These are phyloP conservation scores for Boletus patriciae DNA, from an alignment of 768 basidiomycete genomes.

Conservation along the genomic window DNA sequence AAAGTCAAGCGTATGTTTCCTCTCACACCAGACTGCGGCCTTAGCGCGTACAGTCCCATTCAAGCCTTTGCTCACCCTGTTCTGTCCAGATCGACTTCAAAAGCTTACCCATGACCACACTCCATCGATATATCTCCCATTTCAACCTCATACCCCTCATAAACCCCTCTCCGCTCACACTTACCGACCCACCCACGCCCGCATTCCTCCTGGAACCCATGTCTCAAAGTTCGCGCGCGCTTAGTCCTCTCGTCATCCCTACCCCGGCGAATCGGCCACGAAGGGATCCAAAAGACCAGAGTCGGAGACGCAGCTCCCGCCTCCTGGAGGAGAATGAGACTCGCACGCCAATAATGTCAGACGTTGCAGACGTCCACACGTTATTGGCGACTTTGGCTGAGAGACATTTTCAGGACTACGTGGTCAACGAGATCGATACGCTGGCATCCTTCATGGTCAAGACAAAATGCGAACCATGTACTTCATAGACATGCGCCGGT, in stretches of 20 bases:
- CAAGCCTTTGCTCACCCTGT: slow-evolving; percentile 10
- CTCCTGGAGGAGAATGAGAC: slow-evolving; percentile 60
- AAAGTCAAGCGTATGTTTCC: slow-evolving; percentile 31
- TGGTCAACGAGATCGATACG: slow-evolving; percentile 74
- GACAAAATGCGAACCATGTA: slow-evolving; percentile 47
- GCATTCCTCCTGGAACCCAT: slow-evolving; percentile 53
- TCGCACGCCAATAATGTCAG: slow-evolving; percentile 68
- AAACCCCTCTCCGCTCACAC: slow-evolving; percentile 65
- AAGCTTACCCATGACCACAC: slow-evolving; percentile 59
- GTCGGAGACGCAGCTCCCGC: slow-evolving; percentile 68
- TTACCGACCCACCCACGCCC: slow-evolving; percentile 71
- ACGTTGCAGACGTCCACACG: slow-evolving; percentile 64
- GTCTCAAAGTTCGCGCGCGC: slow-evolving; percentile 46
- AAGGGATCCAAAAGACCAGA: slow-evolving; percentile 61
- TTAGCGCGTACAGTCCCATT: not conserved
- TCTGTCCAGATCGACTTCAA: slow-evolving; percentile 68
- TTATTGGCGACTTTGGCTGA: slow-evolving; percentile 71
- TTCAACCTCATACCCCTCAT: slow-evolving; percentile 71
- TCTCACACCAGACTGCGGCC: not conserved
- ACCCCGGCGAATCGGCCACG: slow-evolving; percentile 74
- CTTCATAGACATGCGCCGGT: slow-evolving; percentile 18
- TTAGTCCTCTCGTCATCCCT: slow-evolving; percentile 45
- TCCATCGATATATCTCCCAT: slow-evolving; percentile 72
- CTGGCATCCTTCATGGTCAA: slow-evolving; percentile 81
- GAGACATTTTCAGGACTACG: slow-evolving; percentile 66